Base-by-base conservation (phyloP, 495 filamentous ascomycete genomes). In the Podospora sp. region DNA sequence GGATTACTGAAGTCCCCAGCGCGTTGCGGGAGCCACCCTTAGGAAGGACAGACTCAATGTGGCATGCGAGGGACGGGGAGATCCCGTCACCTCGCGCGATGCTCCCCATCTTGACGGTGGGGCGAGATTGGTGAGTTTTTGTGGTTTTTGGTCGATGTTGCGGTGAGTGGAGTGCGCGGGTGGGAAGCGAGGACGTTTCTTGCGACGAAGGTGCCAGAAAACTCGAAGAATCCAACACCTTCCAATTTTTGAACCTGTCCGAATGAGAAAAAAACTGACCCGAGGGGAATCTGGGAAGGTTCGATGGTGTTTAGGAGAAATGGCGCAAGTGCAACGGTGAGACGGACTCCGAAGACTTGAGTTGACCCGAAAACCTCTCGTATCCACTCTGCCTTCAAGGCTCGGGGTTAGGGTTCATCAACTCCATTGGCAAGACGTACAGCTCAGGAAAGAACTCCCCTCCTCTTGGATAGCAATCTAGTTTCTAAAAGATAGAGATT, bases 1-100 rank as follows among this genome's bases (percentile, higher is more conserved):
- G 82, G 50, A 84, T 70, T n/a, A 83, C 75, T 0, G 75, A 76
- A 6, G 50, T 61, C 58, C 64, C 57, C 29, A 78, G 75, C 6
- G 59, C 36, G 0, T 58, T 25, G 11, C 68, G 64, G 58, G 61
- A 50, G 25, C 21, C 40, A 18, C 14, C 40, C 11, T 61, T 33
- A 11, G 67, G 67, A 16, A 69, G 21, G 50, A 69, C 27, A 1
- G 69, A 63, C n/a, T 65, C 56, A 18, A 74, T 60, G 40, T 69
- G 65, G 1, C 29, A 7, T 8, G 56, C 6, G 50, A 72, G 35
- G 25, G 52, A 14, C 40, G 40, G 40, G 14, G 40, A 46, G 40
- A 46, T 18, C 22, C 36, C 40, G 18, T 62, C 21, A 12, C 35
- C 35, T 21, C 14, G n/a, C 16, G 33, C 36, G 16, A 24, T 18